Conservation (phyloP, 2,329 filamentous ascomycete genomes). For the Penicillium sp. region DNA sequence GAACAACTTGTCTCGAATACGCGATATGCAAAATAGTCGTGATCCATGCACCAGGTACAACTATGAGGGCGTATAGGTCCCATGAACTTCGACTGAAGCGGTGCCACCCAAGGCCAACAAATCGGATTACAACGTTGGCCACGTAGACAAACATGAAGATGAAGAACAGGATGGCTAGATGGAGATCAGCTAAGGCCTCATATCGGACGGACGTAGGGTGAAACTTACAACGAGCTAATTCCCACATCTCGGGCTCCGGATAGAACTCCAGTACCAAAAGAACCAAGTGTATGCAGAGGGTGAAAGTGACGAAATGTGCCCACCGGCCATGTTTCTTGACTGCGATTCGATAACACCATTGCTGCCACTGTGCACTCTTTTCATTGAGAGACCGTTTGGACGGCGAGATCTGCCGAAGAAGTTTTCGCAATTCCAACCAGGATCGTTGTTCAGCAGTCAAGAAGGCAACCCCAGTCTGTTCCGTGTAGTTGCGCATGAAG, state of each 20-base stretch:
- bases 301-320: slow-evolving; percentile 77
- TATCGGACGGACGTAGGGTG: neutral
- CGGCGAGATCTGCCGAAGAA: slow-evolving; percentile 87
- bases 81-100: slow-evolving; percentile 91
- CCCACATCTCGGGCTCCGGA: slow-evolving; percentile 71
- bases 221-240: slow-evolving; percentile 58
- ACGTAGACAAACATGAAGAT: slow-evolving; percentile 79
- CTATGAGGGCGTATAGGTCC: slow-evolving; percentile 85
- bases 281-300: slow-evolving; percentile 79
- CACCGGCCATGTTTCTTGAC: slow-evolving; percentile 92
- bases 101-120: slow-evolving; percentile 86
- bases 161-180: slow-evolving; percentile 71
- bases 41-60: slow-evolving; percentile 75
- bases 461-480: slow-evolving; percentile 96
- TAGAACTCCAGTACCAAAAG: slow-evolving; percentile 85
- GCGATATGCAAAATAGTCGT: slow-evolving; percentile 74
- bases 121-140: slow-evolving; percentile 77
- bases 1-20: slow-evolving; percentile 60
- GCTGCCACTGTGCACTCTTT: slow-evolving; percentile 74
- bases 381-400: slow-evolving; percentile 87
- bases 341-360: slow-evolving; percentile 92
- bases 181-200: slow-evolving; percentile 19
- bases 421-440: slow-evolving; percentile 91
- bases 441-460: slow-evolving; percentile 93
- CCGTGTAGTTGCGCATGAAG: slow-evolving; percentile 99